Evolutionary conservation across 495 filamentous ascomycete genomes (phyloP).

Genomic region (Platismatia glauca): DNA sequence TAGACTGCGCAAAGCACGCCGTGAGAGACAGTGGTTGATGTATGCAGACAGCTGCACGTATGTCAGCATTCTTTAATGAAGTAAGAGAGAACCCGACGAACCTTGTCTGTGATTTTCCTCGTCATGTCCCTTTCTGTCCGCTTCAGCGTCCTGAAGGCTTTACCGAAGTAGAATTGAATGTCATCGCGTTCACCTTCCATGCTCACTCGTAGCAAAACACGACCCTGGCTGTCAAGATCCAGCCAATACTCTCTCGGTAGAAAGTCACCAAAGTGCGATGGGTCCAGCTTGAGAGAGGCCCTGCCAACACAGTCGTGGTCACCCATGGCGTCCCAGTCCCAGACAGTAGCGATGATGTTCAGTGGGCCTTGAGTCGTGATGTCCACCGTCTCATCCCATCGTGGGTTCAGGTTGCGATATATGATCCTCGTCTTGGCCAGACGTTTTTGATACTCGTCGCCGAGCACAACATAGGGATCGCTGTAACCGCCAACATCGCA

Average conservation of each 20-base stretch:
- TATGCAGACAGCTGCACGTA: slow-evolving; percentile 72
- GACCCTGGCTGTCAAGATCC: slow-evolving; percentile 90
- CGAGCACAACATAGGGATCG: slow-evolving; percentile 94
- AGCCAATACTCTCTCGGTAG: slow-evolving; percentile 94
- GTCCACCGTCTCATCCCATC: slow-evolving; percentile 96
- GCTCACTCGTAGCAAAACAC: slow-evolving; percentile 79
- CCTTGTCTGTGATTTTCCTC: slow-evolving; percentile 95
- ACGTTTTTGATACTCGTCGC: slow-evolving; percentile 97
- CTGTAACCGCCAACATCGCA: slow-evolving; percentile 91
- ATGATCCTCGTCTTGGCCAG: slow-evolving; percentile 90
- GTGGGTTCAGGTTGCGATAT: slow-evolving; percentile 83
- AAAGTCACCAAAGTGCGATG: slow-evolving; percentile 90
- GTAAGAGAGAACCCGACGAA: slow-evolving; percentile 32
- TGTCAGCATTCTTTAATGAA: slow-evolving; percentile 15
- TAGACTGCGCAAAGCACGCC: slow-evolving; percentile 63
- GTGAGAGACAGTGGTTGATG: slow-evolving; percentile 83
- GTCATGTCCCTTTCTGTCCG: slow-evolving; percentile 97
- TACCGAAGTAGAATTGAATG: slow-evolving; percentile 97
- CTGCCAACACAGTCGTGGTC: slow-evolving; percentile 97
- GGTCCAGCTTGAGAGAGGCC: slow-evolving; percentile 90
- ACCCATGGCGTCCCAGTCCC: slow-evolving; percentile 96
- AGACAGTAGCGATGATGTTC: slow-evolving; percentile 93
- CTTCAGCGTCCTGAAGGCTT: slow-evolving; percentile 90
- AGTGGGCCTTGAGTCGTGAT: slow-evolving; percentile 86
- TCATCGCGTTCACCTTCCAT: slow-evolving; percentile 99